Base-by-base conservation (phyloP, 306 rosid species). In the Rosa multiflora region DNA sequence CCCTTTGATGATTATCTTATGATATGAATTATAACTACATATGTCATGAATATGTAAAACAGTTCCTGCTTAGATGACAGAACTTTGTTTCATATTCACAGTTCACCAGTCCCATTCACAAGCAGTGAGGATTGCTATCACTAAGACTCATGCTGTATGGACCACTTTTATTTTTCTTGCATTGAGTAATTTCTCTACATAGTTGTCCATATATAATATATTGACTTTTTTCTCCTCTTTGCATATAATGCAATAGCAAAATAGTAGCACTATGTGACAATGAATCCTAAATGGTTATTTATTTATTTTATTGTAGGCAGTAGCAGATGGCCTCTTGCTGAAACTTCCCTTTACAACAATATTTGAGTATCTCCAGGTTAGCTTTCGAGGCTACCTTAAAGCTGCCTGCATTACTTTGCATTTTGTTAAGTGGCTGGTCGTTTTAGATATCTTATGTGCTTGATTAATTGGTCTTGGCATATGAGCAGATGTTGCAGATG, bases 361-460 rank as follows among this genome's bases (percentile, higher is more conserved):
- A 82, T 95, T 93, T 82, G 99, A 95, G 87, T 93, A 95, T 91
- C 99, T 95, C 81, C 98, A 95, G 93, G 99, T 95, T 76, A 75
- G 87, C 77, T 83, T 71, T 74, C 58, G 23, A 77, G 17, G 10
- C 9, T 69, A 23, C 58, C 76, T 53, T 42, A 52, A 48, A 67
- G 42, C 64, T 70, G 67, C 26, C 18, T 48, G 70, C 63, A 23
- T 46, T 70, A 48, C 52, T 10, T 21, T 62, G 47, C 64, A 35
- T 42, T 40, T 23, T 48, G 47, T 21, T 40, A 55, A 29, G 64
- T 67, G 46, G 5, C 48, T 59, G 49, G 32, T 63, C 47, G n/a
- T 53, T 37, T 74, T 73, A 35, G 26, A 70, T 70, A 43, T 62
- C 53, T 61, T 73, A 72, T 68, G 53, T 64, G 68, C 32, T 75